phyloP scores from a whole-genome alignment of 768 basidiomycete species.

The Gloeostereum incarnatum region DNA sequence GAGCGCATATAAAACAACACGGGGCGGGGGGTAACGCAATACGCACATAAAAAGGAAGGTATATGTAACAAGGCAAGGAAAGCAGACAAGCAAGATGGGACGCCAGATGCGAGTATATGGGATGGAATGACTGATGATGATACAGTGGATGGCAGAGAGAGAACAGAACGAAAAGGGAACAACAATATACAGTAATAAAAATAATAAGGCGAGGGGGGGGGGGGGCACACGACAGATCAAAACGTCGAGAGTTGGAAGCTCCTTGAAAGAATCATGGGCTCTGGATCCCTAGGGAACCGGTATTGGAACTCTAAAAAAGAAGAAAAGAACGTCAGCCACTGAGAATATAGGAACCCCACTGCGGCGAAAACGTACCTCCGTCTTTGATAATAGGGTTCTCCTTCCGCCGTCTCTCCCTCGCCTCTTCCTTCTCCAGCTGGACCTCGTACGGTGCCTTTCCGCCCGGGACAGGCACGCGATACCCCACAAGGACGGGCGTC shows the following conservation, averaged over 20 bases:
- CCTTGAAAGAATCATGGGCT: conserved; percentile 30
- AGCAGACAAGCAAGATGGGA: too few relatives aligned
- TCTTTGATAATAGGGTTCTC: conserved; percentile 60
- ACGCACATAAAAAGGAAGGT: too few relatives aligned
- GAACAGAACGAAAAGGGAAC: conserved; percentile 14
- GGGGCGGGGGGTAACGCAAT: too few relatives aligned
- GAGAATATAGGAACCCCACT: conserved; percentile 5
- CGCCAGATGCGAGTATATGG: too few relatives aligned
- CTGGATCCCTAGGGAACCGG: conserved; percentile 42
- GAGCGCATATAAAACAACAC: too few relatives aligned
- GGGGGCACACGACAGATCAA: conserved; percentile 7
- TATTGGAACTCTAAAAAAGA: conserved; percentile 51
- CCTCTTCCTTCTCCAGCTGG: conserved; percentile 61
- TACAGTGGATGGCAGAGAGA: conserved; percentile 11
- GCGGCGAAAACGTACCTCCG: conserved; percentile 24
- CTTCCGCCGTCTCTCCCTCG: conserved; percentile 34
- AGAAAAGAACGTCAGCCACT: conserved; percentile 1
- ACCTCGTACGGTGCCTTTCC: conserved; percentile 61
- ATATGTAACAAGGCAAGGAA: too few relatives aligned
- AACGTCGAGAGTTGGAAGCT: conserved; percentile 55
- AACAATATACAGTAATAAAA: conserved; percentile 42
- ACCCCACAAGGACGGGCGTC: conserved; percentile 30
- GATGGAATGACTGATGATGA: conserved; percentile 2
- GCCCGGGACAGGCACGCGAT: conserved; percentile 54
- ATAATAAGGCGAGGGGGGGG: conserved; percentile 22